These are phyloP conservation scores for Rubia peregrina DNA, from an alignment of 305 asterid genomes.

Conservation along the genomic window DNA sequence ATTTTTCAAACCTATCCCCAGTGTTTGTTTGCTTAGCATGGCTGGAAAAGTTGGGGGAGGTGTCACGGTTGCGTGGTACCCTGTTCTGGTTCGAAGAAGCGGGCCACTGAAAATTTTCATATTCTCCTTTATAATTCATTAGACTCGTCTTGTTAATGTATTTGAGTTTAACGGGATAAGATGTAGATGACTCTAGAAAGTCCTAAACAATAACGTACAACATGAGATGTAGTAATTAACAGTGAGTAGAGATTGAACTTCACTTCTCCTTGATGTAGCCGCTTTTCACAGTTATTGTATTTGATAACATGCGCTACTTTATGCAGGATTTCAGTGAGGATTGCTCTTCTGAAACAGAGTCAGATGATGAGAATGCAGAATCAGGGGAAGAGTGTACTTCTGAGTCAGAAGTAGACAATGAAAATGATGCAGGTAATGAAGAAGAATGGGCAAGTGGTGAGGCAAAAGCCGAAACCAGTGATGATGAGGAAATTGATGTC, in stretches of 20 bases:
- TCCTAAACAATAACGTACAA: not conserved
- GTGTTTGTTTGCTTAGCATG: not conserved
- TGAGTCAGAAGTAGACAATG: constrained; percentile 79
- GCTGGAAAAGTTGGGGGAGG: not conserved
- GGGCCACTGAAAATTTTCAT: not conserved
- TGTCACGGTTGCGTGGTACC: not conserved
- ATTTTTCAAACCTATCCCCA: not conserved
- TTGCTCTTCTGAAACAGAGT: constrained; percentile 60
- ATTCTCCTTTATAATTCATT: not conserved
- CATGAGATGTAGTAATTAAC: not conserved
- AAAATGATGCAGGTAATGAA: constrained; percentile 62
- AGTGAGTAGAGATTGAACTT: not conserved
- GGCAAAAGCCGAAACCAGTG: constrained; percentile 63
- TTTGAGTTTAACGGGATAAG: not conserved
- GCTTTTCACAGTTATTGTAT: not conserved
- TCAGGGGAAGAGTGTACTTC: constrained; percentile 51
- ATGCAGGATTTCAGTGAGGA: constrained; percentile 69
- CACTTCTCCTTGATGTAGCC: not conserved
- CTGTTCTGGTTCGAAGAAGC: not conserved
- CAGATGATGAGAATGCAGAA: constrained; percentile 62
- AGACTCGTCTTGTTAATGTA: not conserved
- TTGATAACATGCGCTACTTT: constrained; percentile 12
- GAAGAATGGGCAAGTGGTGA: constrained; percentile 81
- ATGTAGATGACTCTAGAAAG: not conserved
- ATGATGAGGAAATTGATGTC: constrained; percentile 64